Evolutionary conservation across 257 asterid species (phyloP).

Genomic region (Nicotiana obtusifolia): DNA sequence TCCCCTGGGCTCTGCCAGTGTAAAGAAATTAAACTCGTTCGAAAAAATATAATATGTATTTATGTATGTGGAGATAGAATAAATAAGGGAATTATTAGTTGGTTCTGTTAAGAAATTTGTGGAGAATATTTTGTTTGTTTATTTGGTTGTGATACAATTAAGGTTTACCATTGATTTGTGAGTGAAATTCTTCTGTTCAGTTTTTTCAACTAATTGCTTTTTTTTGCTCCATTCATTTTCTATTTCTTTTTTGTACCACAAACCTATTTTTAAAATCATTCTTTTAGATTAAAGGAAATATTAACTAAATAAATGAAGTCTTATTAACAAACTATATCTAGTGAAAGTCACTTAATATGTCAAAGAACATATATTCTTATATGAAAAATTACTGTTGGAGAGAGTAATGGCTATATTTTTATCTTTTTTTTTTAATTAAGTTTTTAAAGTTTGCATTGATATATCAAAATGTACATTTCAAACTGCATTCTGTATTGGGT

Average conservation of each 20-base stretch:
- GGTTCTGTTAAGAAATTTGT: not conserved
- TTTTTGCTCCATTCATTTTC: not conserved
- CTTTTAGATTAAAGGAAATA: not conserved
- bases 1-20: conserved; percentile 4
- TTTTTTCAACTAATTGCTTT: not conserved
- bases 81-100: not conserved
- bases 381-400: not conserved
- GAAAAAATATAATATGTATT: not conserved
- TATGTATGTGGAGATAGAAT: not conserved
- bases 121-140: not conserved
- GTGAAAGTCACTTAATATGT: too few species aligned
- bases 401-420: too few species aligned
- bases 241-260: too few species aligned
- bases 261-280: too few species aligned
- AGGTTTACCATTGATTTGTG: not conserved
- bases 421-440: too few species aligned
- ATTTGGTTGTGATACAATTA: not conserved
- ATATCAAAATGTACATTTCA: too few species aligned
- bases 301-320: not conserved
- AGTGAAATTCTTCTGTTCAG: not conserved
- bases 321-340: too few species aligned
- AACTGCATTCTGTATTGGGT: too few species aligned
- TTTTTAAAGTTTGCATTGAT: too few species aligned
- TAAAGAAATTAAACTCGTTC: not conserved
- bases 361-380: not conserved